phyloP scores from a whole-genome alignment of 176 grass and related monocot species.

The Oryza glumipatula region DNA sequence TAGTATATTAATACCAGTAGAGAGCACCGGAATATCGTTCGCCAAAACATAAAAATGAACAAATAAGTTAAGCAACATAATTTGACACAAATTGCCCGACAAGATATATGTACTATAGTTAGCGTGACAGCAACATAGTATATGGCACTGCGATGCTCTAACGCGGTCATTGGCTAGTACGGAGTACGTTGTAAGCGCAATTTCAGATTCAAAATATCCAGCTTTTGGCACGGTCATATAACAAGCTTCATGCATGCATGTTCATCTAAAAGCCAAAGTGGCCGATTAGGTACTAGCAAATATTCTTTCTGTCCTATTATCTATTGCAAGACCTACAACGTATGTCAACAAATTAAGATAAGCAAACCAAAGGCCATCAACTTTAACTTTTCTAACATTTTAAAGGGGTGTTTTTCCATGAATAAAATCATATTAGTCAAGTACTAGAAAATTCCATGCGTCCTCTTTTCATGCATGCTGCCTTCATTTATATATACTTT shows the following conservation, averaged over 20 bases:
- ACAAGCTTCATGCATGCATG: background rate
- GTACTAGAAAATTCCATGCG: background rate
- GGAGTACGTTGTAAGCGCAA: background rate
- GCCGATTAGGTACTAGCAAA: constrained; percentile 15
- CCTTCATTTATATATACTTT: background rate
- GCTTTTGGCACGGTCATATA: background rate
- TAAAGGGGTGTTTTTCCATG: background rate
- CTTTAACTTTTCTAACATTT: background rate
- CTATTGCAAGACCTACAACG: constrained; percentile 2
- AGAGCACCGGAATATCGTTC: no score
- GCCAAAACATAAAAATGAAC: background rate
- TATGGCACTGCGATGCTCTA: background rate
- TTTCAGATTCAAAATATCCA: background rate
- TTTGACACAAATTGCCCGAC: background rate
- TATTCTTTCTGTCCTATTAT: background rate
- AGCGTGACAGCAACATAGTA: background rate
- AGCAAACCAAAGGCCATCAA: background rate
- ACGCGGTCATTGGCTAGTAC: background rate
- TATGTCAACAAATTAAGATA: constrained; percentile 16
- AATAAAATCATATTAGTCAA: background rate
- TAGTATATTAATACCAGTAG: no score
- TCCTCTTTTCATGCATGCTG: background rate
- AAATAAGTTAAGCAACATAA: background rate
- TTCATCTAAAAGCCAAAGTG: constrained; percentile 21
- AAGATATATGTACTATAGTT: background rate